Evolutionary conservation across 2,329 filamentous ascomycete genomes (phyloP), one percentile per base, ranked within the genome.

Genomic region (Spiromastix sp.): DNA sequence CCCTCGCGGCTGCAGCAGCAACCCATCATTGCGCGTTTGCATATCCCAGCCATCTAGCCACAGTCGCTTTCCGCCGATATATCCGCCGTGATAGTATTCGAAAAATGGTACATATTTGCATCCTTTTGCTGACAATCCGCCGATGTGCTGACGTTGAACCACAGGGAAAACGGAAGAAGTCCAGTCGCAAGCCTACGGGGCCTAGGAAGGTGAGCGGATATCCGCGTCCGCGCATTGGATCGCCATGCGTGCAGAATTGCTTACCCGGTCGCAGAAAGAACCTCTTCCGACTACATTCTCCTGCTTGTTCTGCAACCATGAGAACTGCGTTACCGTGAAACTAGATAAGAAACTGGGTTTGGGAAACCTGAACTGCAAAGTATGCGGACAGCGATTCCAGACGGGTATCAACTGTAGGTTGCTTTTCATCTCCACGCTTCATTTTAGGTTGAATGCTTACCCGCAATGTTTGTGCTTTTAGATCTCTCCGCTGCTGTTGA

Each of bases 221-320:
- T 20, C 18, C 12, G 16, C 21, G 11, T 17, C 30, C 4, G 19
- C 9, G 16, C 19, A 24, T 17, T 25, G 9, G 12, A 8, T 32
- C 34, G 21, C 16, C 24, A 19, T 33, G 39, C 11, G 34, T 19
- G 15, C 38, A n/a, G 21, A 26, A 32, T 11, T 18, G 7, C 24
- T 5, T 18, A n/a, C 20, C 27, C 15, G n/a, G 19, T 22, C 19
- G 15, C 38, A 64, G 63, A 60, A 55, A 48, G 65, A 68, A 45
- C 61, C 63, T 17, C 57, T 68, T n/a, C 52, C 64, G 11, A 87
- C 84, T 2, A 75, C 77, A n/a, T 98, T 98, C 61, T 85, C 87
- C 38, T 98, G 91, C 57, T 78, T 98, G 30, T 98, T 98, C 66
- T 98, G 91, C 71, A 96, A 95, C 59, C 87, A 96, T 63, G 91